A percentile compares a stretch with the other conserved stretches of the same genome.
phyloP scores from a whole-genome alignment of 2,329 filamentous ascomycete genomes.

The Verticillium dahliae region DNA sequence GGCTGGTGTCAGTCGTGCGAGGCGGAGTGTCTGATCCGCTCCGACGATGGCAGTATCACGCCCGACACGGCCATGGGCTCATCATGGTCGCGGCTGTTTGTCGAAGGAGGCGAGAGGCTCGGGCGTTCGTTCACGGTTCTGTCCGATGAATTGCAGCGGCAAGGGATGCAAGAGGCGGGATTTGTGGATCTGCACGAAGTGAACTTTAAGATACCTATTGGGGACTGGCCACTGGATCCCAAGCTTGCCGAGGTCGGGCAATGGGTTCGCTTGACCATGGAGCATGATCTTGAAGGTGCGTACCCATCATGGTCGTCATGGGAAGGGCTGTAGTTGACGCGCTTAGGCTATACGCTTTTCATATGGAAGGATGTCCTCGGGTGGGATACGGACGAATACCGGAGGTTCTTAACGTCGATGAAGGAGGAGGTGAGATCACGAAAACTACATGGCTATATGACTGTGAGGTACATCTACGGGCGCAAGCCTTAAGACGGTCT shows the following conservation, averaged over 20 bases:
- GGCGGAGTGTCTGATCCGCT: not conserved
- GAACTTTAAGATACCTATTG: conserved; percentile 9
- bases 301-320: conserved; percentile 25
- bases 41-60: conserved; percentile 7
- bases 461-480: not conserved
- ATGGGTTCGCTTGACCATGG: not conserved
- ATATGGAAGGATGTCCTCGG: conserved; percentile 3
- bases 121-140: conserved; percentile 1
- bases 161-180: conserved; percentile 8
- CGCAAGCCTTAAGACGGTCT: not conserved
- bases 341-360: not conserved
- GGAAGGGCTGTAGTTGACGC: conserved; percentile 6
- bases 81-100: conserved; percentile 12
- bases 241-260: conserved; percentile 13
- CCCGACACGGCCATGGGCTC: not conserved
- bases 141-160: conserved; percentile 5
- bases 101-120: conserved; percentile 4
- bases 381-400: conserved; percentile 3
- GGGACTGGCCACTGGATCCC: conserved; percentile 22
- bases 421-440: conserved; percentile 1
- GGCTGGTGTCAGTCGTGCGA: conserved; percentile 11
- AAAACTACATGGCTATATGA: conserved; percentile 3
- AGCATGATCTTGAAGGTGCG: not conserved
- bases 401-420: conserved; percentile 2
- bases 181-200: conserved; percentile 8